Base-by-base conservation (phyloP, 495 filamentous ascomycete species). In the Trichoderma erinaceum region DNA sequence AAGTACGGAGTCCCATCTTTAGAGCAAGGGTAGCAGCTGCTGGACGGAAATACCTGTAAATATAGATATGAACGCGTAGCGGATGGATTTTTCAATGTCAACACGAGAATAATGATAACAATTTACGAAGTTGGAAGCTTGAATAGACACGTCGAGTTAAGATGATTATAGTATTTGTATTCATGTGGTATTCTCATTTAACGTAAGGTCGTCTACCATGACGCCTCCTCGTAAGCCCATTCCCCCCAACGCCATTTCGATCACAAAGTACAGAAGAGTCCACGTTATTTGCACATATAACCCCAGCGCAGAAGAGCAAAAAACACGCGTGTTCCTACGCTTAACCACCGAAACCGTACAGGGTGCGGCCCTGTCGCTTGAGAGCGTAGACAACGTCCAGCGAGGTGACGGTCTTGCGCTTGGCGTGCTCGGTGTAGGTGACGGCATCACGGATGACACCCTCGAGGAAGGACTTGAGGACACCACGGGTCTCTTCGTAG, bases 381-480 rank as follows among this genome's bases (percentile, higher is more conserved):
- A 97, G 87, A 65, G 92, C 92, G 74, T 97, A 97, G 78, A 97
- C 93, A 27, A 97, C 93, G 76, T 97, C 93, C 69, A 96, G 86
- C 13, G 91, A 95, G 48, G 92, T 96, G 79, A 97, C 93, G 64
- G 93, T 97, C 91, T 97, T 97, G 81, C 93, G 91, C 88, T 96
- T 96, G 78, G 92, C 92, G 85, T 96, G 91, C 82, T 97, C 93
- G 46, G 91, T 97, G 85, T 96, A 98, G 75, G 95, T 97, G 85
- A 97, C 93, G 69, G 93, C 93, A 70, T 97, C 93, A 83, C 92
- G 92, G 81, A 99, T 99, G 84, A 99, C 95, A 85, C 93, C 92
- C 85, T 99, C 95, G 74, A 99, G 92, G 93, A 99, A 99, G 84
- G 94, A 95, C 91, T 99, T 99, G 75, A 99, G 90, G 77, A 99